Percentiles rank a stretch among this genome's conserved stretches.
Conservation (phyloP, 1,139 yeast genomes). For the Suhomyces guaymorum region DNA sequence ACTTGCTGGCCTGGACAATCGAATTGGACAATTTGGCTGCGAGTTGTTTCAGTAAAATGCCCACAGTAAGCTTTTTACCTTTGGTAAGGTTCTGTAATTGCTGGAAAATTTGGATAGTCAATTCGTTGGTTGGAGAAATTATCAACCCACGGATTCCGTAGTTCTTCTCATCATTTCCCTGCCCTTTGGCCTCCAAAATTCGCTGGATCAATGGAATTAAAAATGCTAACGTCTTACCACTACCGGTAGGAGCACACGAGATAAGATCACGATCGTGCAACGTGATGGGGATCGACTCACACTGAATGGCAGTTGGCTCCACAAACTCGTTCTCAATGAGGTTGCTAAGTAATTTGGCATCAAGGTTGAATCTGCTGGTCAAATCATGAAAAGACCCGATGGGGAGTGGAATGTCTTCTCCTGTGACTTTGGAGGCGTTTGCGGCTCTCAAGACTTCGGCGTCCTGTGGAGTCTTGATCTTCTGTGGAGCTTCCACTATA, state of each 20-base stretch:
- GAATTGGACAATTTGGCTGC: conserved; percentile 67
- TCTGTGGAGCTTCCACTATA: conserved; percentile 38
- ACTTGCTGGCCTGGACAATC: conserved; percentile 59
- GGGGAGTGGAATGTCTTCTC: conserved; percentile 81
- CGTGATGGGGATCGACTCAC: conserved; percentile 77
- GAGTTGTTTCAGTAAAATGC: conserved; percentile 72
- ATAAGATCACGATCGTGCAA: conserved; percentile 67
- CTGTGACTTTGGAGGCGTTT: conserved; percentile 65
- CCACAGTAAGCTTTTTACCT: conserved; percentile 59
- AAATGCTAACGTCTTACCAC: conserved; percentile 90
- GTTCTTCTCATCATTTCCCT: conserved; percentile 26
- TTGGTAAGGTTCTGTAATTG: conserved; percentile 62
- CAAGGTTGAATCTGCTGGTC: conserved; percentile 63
- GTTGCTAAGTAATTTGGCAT: conserved; percentile 62
- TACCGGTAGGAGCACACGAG: conserved; percentile 94
- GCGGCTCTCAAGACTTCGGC: conserved; percentile 57
- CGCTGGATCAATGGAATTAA: conserved; percentile 77
- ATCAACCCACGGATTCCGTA: conserved; percentile 72
- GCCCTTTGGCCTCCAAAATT: conserved; percentile 27
- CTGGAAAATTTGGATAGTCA: conserved; percentile 81
- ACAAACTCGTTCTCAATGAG: conserved; percentile 68
- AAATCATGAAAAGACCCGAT: conserved; percentile 87
- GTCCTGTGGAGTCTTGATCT: conserved; percentile 54
- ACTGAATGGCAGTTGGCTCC: conserved; percentile 90
- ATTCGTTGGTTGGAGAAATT: conserved; percentile 85